Evolutionary conservation across 176 grass and related monocot genomes (phyloP), one percentile per base, ranked within the genome.

Genomic region (Tuctoria greenei): DNA sequence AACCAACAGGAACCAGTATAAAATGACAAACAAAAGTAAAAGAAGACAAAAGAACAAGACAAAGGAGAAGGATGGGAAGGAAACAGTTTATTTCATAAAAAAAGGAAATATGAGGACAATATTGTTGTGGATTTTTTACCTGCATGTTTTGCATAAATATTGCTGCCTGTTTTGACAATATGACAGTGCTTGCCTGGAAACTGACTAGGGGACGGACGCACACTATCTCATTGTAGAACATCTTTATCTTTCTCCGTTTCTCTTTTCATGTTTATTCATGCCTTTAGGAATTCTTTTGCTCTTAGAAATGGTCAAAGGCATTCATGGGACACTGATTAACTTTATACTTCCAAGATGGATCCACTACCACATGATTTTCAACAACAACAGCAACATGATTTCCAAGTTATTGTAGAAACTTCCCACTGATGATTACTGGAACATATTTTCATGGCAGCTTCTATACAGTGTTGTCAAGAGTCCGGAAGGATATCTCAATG

Each of bases 221-320:
- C n/a, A n/a, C 14, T 73, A 61, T 73, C 52, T 42, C 34, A 39
- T 77, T 34, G 10, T 66, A n/a, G 66, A 82, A 71, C 28, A 25
- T 37, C 40, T 76, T 11, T 74, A 21, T 72, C 16, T 27, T 3
- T 31, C 31, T 31, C 31, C 31, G n/a, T 11, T 43, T 45, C 8
- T 27, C 8, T 0, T 3, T 69, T 31, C 18, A 9, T 69, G 10
- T 69, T 31, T 31, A 4, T 69, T 27, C 8, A 1, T 74, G 38
- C 23, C 15, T 74, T 60, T 60, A 43, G 20, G 4, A 59, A 73
- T 72, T 10, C 38, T 41, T 10, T 26, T 41, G 2, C 36, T 41
- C 36, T 21, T 16, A 46, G 44, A 46, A 46, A 46, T 46, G 15
- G 44, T 46, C 6, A n/a, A 13, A 23, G 2, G n/a, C 11, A 41